A percentile compares a stretch with the other conserved stretches of the same genome.
Conservation (phyloP, 148 eudicot species). For the Silene conica region DNA sequence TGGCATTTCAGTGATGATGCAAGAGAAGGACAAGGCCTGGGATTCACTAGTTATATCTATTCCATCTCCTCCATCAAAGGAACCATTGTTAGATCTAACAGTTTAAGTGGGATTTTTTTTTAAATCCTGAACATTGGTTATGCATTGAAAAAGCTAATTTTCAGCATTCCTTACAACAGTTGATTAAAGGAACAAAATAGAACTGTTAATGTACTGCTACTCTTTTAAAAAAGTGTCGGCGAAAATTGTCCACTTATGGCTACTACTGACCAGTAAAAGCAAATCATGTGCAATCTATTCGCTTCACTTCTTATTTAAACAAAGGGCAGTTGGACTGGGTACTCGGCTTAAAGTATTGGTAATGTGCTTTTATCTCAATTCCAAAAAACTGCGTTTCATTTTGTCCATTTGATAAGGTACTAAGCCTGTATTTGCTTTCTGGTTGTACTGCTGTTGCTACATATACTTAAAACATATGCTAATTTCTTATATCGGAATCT, state of each 20-base stretch:
- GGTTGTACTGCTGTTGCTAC: not conserved
- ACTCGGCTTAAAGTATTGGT: not conserved
- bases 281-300: not conserved
- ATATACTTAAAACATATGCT: not conserved
- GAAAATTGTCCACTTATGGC: not conserved
- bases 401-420: not conserved
- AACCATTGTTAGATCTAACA: not conserved
- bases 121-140: not conserved
- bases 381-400: not conserved
- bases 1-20: not conserved
- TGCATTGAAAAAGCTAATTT: too few species aligned
- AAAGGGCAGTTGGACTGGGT: not conserved
- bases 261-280: not conserved
- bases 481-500: not conserved
- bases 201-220: not conserved
- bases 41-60: not conserved
- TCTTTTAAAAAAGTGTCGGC: not conserved
- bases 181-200: not conserved
- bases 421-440: not conserved
- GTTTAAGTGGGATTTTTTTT: not conserved
- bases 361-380: too few species aligned
- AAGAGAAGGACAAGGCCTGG: not conserved
- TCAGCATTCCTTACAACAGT: too few species aligned
- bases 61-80: not conserved
- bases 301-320: not conserved